Evolutionary conservation across 2,329 filamentous ascomycete genomes (phyloP).

Genomic region (Akanthomyces lecanii): DNA sequence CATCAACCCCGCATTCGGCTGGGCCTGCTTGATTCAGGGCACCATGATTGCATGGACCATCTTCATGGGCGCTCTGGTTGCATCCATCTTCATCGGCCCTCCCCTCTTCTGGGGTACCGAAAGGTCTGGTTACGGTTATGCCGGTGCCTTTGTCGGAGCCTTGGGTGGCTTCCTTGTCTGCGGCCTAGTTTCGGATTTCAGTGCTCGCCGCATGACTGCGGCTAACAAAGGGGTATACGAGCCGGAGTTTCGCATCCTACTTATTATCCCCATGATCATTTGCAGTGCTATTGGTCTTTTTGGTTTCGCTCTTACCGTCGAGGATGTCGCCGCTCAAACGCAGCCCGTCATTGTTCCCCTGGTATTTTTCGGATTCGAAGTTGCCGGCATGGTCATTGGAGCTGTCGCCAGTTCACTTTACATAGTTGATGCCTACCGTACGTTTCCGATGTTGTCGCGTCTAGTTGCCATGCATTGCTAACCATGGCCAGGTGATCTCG

Average conservation of each 20-base stretch:
- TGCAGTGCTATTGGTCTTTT: conserved; percentile 75
- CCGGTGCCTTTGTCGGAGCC: conserved; percentile 79
- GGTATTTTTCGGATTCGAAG: conserved; percentile 78
- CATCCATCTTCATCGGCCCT: conserved; percentile 75
- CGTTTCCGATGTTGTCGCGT: conserved; percentile 31
- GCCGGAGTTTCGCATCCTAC: conserved; percentile 81
- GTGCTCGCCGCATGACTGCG: conserved; percentile 64
- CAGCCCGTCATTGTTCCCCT: conserved; percentile 73
- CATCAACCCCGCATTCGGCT: conserved; percentile 79
- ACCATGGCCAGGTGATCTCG: conserved; percentile 59
- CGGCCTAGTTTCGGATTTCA: conserved; percentile 69
- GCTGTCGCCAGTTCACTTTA: conserved; percentile 83
- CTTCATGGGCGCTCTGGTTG: conserved; percentile 79
- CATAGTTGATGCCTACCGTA: conserved; percentile 87
- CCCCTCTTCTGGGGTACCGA: conserved; percentile 80
- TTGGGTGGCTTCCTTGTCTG: conserved; percentile 72
- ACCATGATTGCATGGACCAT: conserved; percentile 94
- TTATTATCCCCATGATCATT: conserved; percentile 78
- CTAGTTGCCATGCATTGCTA: background rate
- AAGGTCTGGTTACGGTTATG: conserved; percentile 81
- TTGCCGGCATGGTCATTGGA: conserved; percentile 87
- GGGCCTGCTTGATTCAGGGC: conserved; percentile 76
- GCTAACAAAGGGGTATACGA: conserved; percentile 80
- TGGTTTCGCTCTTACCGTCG: conserved; percentile 73
- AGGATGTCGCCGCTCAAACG: conserved; percentile 47